Conservation (phyloP, 495 filamentous ascomycete genomes). For the Trichoderma virens region DNA sequence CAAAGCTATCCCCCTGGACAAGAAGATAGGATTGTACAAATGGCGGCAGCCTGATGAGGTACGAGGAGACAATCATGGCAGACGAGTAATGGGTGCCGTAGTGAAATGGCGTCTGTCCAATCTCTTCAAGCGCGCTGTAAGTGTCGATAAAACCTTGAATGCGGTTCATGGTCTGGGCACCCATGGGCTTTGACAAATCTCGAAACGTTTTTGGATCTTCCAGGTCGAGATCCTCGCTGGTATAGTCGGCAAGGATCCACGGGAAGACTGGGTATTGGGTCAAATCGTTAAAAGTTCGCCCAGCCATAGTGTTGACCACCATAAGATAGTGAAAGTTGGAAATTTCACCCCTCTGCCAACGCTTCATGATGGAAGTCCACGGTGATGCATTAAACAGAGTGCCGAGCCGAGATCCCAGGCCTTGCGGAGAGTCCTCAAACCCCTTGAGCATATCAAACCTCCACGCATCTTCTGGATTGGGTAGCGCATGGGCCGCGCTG, state of each 20-base stretch:
- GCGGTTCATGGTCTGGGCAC: constrained; percentile 71
- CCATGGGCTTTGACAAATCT: constrained; percentile 93
- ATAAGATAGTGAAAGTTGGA: constrained; percentile 99
- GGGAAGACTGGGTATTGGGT: constrained; percentile 98
- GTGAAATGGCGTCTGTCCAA: constrained; percentile 87
- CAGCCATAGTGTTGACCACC: constrained; percentile 95
- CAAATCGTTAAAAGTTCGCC: constrained; percentile 93
- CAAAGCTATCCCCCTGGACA: constrained; percentile 93
- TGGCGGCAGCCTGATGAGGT: constrained; percentile 88
- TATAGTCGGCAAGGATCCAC: constrained; percentile 94
- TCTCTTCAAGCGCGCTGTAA: constrained; percentile 83
- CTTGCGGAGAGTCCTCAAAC: constrained; percentile 72
- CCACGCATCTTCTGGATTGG: constrained; percentile 68
- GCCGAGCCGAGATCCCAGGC: constrained; percentile 85
- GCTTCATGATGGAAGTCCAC: constrained; percentile 75
- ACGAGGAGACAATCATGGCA: constrained; percentile 96
- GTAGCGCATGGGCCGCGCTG: constrained; percentile 37
- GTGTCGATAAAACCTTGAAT: constrained; percentile 71
- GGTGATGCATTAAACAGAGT: constrained; percentile 77
- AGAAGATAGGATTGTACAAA: constrained; percentile 96
- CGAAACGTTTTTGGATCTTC: constrained; percentile 76
- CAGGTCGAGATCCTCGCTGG: constrained; percentile 88
- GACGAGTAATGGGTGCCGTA: constrained; percentile 99
- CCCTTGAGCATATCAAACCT: constrained; percentile 76
- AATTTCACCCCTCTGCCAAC: constrained; percentile 89